Evolutionary conservation across 208 protist genomes (phyloP), one percentile per base, ranked within the genome.

Genomic region (Leishmania tropica): DNA sequence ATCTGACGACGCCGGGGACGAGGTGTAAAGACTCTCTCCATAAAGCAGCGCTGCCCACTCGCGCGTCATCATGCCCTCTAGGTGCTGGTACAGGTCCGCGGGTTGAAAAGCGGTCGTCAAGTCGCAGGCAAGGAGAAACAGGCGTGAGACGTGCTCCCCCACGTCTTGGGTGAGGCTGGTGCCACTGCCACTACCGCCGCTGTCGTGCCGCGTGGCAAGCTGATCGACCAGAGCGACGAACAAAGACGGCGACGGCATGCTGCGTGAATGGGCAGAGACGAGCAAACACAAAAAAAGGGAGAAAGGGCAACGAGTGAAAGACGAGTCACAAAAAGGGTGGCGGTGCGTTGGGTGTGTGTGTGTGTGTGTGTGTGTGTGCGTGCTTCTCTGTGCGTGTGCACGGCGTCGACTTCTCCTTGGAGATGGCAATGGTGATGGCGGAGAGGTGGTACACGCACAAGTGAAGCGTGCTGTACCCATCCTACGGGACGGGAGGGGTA

Each of bases 51-150:
- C 31, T 37, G 81, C 51, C 79, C 78, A 82, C 51, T 65, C 42
- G 11, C 28, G 51, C 21, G 48, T 24, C 82, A 85, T 79, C 73
- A 85, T 82, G 31, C 64, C 48, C 37, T 81, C 78, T 11, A 85
- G 64, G 54, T 85, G 72, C 5, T 42, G 17, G 54, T 67, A 60
- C 35, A 85, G 35, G 37, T 85, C 78, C 21, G 40, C 51, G 17
- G 31, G 58, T 3, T 2, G 31, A 37, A 85, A 85, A 35, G 73
- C 82, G 24, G 15, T 53, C 3, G 72, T 76, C 64, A 85, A 42
- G 45, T 85, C 82, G 73, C 82, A 85, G 40, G 82, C 75, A 24
- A 82, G 58, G 51, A 85, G 74, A 15, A 82, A 85, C 17, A 82
- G 74, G 2, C 82, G 82, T 7, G 78, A 54, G 4, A 80, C 72